Base-by-base conservation (phyloP, 768 basidiomycete species). In the Trametes meyenii region DNA sequence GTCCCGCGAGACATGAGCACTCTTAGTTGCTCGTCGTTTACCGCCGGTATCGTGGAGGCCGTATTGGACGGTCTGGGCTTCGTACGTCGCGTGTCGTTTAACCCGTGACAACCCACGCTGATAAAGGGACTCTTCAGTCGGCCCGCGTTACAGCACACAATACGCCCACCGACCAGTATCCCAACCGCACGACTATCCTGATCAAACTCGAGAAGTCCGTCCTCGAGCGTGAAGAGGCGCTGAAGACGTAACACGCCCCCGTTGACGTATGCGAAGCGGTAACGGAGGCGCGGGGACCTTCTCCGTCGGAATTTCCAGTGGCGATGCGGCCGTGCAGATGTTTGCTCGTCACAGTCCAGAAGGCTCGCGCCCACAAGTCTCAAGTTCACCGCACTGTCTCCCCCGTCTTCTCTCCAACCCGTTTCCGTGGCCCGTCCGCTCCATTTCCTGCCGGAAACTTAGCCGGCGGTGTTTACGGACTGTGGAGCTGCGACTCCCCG, bases 11-110 rank as follows among this genome's bases (percentile, higher is more conserved):
- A 99, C 71, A 87, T 99, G 85, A 92, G 88, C 69, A 88, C 91
- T 69, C 81, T 99, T 40, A 96, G 91, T 68, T 98, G 95, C 71
- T 97, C 94, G n/a, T 98, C 97, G 2, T 91, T 96, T 71, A 94
- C 94, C 0, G 97, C 97, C 12, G 97, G 97, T 1, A 88, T 99
- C 50, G 96, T 99, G 13, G 97, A 99, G 76, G 97, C 96, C 12
- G 93, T 96, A 16, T 79, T 98, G 64, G 96, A 98, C 72, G 95
- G 94, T 1, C 80, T 96, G 24, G 92, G 94, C 60, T 94, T 98
- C 68, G 96, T 97, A 71, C 70, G 94, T 85, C n/a, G 5, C n/a
- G 5, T 56, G 10, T 42, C 1, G 49, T 39, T 50, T 50, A 36
- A 16, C 23, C 23, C 19, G 61, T 19, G 17, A 45, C 33, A 36